A percentile compares a stretch with the other conserved stretches of the same genome.
These are phyloP conservation scores for Cercospora citrullina DNA, from an alignment of 2,329 filamentous ascomycete species.

Conservation along the genomic window DNA sequence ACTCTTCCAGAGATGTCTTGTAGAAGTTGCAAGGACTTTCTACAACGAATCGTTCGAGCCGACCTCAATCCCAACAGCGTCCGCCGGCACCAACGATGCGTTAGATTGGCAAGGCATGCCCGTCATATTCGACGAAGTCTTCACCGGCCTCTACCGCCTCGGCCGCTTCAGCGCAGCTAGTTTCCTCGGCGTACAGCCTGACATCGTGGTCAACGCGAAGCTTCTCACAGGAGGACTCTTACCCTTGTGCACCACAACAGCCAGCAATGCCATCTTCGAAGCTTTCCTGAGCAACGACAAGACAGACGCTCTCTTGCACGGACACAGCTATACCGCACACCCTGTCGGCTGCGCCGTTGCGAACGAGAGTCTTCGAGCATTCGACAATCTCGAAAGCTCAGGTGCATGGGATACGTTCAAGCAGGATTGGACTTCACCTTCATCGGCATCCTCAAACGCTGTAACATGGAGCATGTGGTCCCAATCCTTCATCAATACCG, in stretches of 20 bases:
- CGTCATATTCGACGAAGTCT: constrained; percentile 82
- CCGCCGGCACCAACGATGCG: constrained; percentile 18
- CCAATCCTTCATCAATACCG: constrained; percentile 55
- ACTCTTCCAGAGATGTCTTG: constrained; percentile 73
- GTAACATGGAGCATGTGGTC: constrained; percentile 73
- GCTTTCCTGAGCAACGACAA: constrained; percentile 72
- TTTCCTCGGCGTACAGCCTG: constrained; percentile 67
- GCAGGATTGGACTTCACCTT: constrained; percentile 46
- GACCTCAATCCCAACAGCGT: neutral
- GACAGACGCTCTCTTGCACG: constrained; percentile 75
- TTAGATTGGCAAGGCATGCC: constrained; percentile 70
- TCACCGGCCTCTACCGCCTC: constrained; percentile 80
- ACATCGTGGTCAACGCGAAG: constrained; percentile 81
- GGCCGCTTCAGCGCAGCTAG: constrained; percentile 70
- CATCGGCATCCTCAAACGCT: neutral
- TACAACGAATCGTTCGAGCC: constrained; percentile 11
- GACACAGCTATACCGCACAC: constrained; percentile 85
- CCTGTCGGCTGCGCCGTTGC: constrained; percentile 78
- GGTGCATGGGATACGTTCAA: constrained; percentile 61
- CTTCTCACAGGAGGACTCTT: constrained; percentile 77
- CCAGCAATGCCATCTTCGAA: constrained; percentile 70
- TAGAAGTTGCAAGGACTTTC: constrained; percentile 61
- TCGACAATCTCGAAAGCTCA: constrained; percentile 58
- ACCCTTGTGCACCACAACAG: constrained; percentile 73
- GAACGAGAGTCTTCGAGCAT: constrained; percentile 61